phyloP scores from a whole-genome alignment of 768 basidiomycete species.

The Wakefieldia striispora region DNA sequence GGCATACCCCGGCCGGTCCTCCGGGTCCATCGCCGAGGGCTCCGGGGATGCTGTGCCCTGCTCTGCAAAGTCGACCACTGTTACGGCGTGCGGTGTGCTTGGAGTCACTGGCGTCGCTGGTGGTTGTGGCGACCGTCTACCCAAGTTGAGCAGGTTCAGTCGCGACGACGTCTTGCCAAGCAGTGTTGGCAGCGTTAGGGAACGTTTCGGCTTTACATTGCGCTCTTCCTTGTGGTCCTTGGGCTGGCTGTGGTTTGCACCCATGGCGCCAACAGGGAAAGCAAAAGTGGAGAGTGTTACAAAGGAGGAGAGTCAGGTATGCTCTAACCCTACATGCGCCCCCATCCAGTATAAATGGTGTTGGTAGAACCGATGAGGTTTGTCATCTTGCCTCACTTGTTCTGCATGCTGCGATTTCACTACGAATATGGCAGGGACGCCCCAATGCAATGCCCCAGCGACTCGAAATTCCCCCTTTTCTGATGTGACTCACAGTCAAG shows the following conservation, averaged over 20 bases:
- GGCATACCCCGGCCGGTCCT: slow-evolving; percentile 29
- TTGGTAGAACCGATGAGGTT: slow-evolving; percentile 10
- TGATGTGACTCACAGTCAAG: slow-evolving; percentile 15
- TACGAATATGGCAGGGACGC: slow-evolving; percentile 6
- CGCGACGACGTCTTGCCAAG: slow-evolving; percentile 28
- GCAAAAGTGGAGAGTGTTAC: neutral
- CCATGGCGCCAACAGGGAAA: slow-evolving; percentile 16
- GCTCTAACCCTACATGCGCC: slow-evolving; percentile 15
- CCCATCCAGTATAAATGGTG: slow-evolving; percentile 20
- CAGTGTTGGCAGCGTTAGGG: slow-evolving; percentile 22
- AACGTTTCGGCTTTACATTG: slow-evolving; percentile 18
- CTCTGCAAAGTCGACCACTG: slow-evolving; percentile 11
- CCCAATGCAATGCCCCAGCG: slow-evolving; percentile 18
- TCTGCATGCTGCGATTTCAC: slow-evolving; percentile 28
- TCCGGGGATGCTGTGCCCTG: slow-evolving; percentile 26
- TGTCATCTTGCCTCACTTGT: slow-evolving; percentile 26
- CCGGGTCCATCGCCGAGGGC: slow-evolving; percentile 15
- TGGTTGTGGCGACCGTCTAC: slow-evolving; percentile 30
- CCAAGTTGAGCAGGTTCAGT: slow-evolving; percentile 27
- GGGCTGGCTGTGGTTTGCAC: slow-evolving; percentile 27
- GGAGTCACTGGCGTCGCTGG: slow-evolving; percentile 28
- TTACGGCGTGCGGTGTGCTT: slow-evolving; percentile 3
- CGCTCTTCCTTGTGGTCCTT: slow-evolving; percentile 21
- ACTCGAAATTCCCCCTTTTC: slow-evolving; percentile 4
- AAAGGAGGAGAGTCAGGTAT: slow-evolving; percentile 1